Base-by-base conservation (phyloP, 108 stramenopile species). In the Skeletonema marinoi region DNA sequence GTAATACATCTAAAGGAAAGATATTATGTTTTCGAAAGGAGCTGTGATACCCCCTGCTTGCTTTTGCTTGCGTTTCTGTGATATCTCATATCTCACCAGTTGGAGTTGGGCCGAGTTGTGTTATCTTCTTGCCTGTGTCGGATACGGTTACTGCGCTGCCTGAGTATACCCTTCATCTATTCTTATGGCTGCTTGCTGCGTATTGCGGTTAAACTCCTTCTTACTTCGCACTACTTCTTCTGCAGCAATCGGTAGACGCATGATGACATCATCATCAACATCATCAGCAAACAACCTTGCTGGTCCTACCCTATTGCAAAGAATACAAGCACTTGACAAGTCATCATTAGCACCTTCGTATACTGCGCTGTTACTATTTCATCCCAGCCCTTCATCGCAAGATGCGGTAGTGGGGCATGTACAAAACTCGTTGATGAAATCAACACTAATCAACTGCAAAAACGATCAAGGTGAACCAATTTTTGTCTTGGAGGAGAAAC, bases 251-350 rank as follows among this genome's bases (percentile, higher is more conserved):
- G 54, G 54, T 56, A 51, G 19, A 5, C 25, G 54, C 25, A 56
- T 56, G 25, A 56, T 56, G 54, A n/a, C n/a, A n/a, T 56, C 54
- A 56, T 56, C 50, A 51, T 51, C 50, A 51, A 6, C 21, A 56
- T 8, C 25, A 25, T 2, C 44, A n/a, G 44, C 16, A 0, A 44
- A 44, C 42, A 44, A 44, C 39, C 2, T 1, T 12, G 6, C 25
- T 56, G 21, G 7, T 29, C 64, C 51, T n/a, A 66, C 65, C 21
- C 17, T 74, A 8, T 33, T 74, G n/a, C 51, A 74, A 41, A 48
- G 73, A 66, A 74, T 74, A 65, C 65, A 38, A 0, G 54, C 73
- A 51, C 65, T 74, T 21, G 73, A 74, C 41, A 66, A 31, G 39
- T 74, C 73, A 29, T 36, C 65, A 41, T 54, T 74, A 21, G 48